Evolutionary conservation across 169 alveolate genomes (phyloP).

Genomic region (Eimeria brunetti): DNA sequence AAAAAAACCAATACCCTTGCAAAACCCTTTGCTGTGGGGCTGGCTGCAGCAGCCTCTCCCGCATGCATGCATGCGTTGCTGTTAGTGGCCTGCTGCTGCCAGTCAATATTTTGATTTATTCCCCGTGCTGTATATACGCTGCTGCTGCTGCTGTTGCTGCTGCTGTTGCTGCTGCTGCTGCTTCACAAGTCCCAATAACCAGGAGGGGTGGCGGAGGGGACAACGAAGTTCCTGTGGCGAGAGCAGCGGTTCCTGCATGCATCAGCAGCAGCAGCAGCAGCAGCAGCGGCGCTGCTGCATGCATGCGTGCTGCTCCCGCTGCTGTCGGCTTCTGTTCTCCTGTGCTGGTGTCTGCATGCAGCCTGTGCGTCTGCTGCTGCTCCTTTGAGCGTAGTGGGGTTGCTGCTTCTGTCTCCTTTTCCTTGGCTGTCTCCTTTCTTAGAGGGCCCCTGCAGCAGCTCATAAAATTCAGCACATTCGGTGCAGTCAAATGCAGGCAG

Average conservation of each 20-base stretch:
- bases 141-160: conserved; percentile 12
- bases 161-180: conserved; percentile 49
- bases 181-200: conserved; percentile 7
- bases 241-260: neutral
- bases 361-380: neutral
- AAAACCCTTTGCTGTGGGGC: too few species aligned
- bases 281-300: neutral
- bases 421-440: neutral
- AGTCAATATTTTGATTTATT: too few species aligned
- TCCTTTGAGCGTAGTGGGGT: neutral
- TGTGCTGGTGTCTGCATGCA: neutral
- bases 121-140: too few species aligned
- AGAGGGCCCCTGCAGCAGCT: neutral
- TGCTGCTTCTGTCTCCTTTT: neutral
- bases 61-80: too few species aligned
- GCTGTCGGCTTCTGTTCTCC: conserved; percentile 8
- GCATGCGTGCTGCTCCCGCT: neutral
- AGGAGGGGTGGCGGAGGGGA: conserved; percentile 34
- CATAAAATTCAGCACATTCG: neutral
- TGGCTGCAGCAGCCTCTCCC: too few species aligned
- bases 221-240: conserved; percentile 1
- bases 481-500: conserved; percentile 5
- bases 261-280: too few species aligned
- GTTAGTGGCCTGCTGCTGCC: too few species aligned
- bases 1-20: too few species aligned